phyloP scores from a whole-genome alignment of 768 basidiomycete genomes.

The Clitopilus passeckerianus region DNA sequence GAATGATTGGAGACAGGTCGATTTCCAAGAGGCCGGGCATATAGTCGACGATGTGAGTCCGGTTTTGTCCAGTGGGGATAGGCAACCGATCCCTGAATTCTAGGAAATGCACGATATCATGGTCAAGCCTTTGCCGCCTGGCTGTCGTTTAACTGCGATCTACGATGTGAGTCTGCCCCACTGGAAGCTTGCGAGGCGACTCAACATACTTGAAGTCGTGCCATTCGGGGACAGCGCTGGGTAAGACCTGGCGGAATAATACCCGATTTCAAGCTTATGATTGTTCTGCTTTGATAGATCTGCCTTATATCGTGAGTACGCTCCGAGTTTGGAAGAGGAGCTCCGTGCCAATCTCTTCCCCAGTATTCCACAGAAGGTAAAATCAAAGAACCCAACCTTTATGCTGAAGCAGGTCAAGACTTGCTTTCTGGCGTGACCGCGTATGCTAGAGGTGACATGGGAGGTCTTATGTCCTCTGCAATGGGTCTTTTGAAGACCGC shows the following conservation, averaged over 20 bases:
- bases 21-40: conserved; percentile 54
- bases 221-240: conserved; percentile 84
- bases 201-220: conserved; percentile 49
- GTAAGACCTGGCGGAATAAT: conserved; percentile 28
- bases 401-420: conserved; percentile 83
- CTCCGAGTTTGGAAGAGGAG: conserved; percentile 57
- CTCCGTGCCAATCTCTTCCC: conserved; percentile 26
- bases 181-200: neutral
- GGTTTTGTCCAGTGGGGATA: neutral
- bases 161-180: conserved; percentile 54
- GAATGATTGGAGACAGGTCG: conserved; percentile 77
- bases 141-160: conserved; percentile 84
- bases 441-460: conserved; percentile 76
- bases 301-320: conserved; percentile 58
- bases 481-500: conserved; percentile 72
- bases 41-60: conserved; percentile 84
- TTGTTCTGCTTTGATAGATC: conserved; percentile 33
- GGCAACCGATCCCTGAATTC: neutral
- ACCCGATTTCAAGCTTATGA: neutral
- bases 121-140: conserved; percentile 75
- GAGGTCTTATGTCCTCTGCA: conserved; percentile 71
- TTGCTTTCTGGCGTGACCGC: conserved; percentile 73
- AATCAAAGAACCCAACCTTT: conserved; percentile 89
- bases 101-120: conserved; percentile 64
- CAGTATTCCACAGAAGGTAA: conserved; percentile 95